Base-by-base conservation (phyloP, 2,329 filamentous ascomycete species). In the Ceratocystis lukuohia region DNA sequence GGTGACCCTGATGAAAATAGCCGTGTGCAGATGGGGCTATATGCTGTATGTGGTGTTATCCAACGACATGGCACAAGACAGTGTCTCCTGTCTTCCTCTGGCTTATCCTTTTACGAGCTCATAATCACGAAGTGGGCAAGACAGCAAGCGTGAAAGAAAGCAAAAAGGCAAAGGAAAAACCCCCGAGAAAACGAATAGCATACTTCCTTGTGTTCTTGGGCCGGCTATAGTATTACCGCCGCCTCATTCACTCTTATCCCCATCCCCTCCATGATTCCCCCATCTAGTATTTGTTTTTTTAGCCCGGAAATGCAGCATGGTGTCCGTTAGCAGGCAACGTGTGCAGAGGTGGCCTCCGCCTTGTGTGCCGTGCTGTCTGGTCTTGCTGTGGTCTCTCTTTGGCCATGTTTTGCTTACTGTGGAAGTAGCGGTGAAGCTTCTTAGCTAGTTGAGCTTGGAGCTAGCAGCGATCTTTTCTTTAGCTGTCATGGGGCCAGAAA, bases 391-490 rank as follows among this genome's bases (percentile, higher is more conserved):
- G n/a, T 33, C 10, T 30, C 22, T 57, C 7, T 20, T 30, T 57
- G 22, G 22, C 22, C 25, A 30, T 56, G 20, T n/a, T 33, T 59
- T 15, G 15, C 28, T 28, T 25, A 25, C 56, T 37, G 15, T 37
- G 56, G 33, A 59, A 59, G 56, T 59, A 59, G 56, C 56, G 56
- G 56, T 59, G 56, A 59, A 59, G 56, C 56, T 59, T 56, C 56
- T n/a, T 33, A 59, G 56, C 28, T 59, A 25, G 25, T 41, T 30
- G 56, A 59, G 56, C 56, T 59, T 59, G 20, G 56, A 59, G 30
- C 56, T 37, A 17, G 25, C 30, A 33, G 56, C 17, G 56, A 59
- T 59, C 56, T 37, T 37, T 10, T 59, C 30, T 7, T 30, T 37
- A 59, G 56, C 56, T 59, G 56, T 59, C 56, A 37, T 37, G 56